Percentiles rank a stretch among this genome's conserved stretches.
Conservation (phyloP, 73 alveolate genomes). For the Breviolum minutum region DNA sequence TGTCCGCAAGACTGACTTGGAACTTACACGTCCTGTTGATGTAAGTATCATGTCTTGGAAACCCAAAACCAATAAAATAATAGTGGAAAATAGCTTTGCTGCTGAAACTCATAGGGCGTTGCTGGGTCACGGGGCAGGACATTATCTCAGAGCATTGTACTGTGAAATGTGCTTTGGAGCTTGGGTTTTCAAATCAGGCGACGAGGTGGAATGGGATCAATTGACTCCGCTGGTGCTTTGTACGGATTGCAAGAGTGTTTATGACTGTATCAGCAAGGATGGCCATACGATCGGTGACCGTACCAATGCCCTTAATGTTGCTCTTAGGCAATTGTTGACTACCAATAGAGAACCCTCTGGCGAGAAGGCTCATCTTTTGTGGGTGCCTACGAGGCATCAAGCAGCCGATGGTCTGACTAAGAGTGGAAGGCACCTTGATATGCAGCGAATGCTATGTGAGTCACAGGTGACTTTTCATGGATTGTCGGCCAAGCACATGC, state of each 20-base stretch:
- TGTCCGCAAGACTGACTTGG: no score
- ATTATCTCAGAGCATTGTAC: not conserved
- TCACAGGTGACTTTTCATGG: not conserved
- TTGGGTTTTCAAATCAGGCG: not conserved
- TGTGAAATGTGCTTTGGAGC: not conserved
- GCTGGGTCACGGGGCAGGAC: no score
- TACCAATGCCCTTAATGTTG: not conserved
- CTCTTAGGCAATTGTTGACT: not conserved
- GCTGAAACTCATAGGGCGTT: no score
- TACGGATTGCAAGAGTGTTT: not conserved
- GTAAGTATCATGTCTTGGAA: no score
- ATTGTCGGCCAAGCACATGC: not conserved
- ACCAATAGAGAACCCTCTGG: not conserved
- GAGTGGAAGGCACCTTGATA: not conserved
- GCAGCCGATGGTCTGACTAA: not conserved
- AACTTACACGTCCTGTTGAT: no score
- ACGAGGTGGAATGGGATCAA: not conserved
- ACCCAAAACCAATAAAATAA: no score
- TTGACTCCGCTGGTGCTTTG: not conserved
- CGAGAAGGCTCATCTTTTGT: not conserved
- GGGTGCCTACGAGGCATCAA: slow-evolving; percentile 7
- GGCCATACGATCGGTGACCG: not conserved
- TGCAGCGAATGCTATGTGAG: not conserved
- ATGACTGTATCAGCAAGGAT: not conserved
- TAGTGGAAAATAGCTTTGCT: no score